phyloP scores from a whole-genome alignment of 2,329 filamentous ascomycete species.

The Phialocephala subalpina region DNA sequence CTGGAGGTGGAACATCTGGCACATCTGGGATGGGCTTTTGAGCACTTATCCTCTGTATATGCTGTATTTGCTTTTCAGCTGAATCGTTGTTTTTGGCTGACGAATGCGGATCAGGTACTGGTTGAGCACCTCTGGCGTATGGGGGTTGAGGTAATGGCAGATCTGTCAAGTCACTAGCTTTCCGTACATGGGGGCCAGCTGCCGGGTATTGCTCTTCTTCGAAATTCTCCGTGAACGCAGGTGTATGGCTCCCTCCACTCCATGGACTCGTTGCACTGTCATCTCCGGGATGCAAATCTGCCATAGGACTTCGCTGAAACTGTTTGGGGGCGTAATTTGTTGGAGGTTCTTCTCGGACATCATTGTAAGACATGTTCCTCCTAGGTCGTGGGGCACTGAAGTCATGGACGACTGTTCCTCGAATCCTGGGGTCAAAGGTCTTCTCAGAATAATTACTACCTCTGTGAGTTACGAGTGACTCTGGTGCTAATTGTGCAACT shows the following conservation, averaged over 20 bases:
- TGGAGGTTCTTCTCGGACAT: slow-evolving; percentile 31
- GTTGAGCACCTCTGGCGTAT: slow-evolving; percentile 39
- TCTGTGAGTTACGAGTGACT: slow-evolving; percentile 34
- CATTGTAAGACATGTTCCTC: slow-evolving; percentile 47
- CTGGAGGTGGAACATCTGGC: slow-evolving; percentile 35
- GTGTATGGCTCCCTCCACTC: slow-evolving; percentile 54
- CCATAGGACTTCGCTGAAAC: slow-evolving; percentile 38
- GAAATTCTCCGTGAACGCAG: slow-evolving; percentile 63
- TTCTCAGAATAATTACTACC: slow-evolving; percentile 43
- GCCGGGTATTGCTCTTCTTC: slow-evolving; percentile 53
- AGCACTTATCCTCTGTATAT: slow-evolving; percentile 26
- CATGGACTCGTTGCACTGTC: slow-evolving; percentile 35
- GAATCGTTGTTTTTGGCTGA: slow-evolving; percentile 30
- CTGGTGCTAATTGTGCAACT: slow-evolving; percentile 39
- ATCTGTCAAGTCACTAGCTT: slow-evolving; percentile 44
- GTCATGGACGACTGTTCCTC: slow-evolving; percentile 70
- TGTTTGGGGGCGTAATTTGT: slow-evolving; percentile 9
- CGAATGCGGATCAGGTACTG: slow-evolving; percentile 30
- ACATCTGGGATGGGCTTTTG: slow-evolving; percentile 34
- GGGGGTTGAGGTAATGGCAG: slow-evolving; percentile 41
- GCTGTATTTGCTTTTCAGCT: slow-evolving; percentile 32
- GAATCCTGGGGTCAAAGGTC: slow-evolving; percentile 69
- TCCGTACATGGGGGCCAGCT: slow-evolving; percentile 45
- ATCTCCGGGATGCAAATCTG: slow-evolving; percentile 29
- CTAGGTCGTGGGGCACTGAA: slow-evolving; percentile 67